Base-by-base conservation (phyloP, 2,329 filamentous ascomycete genomes). In the Paecilomyces sp. region DNA sequence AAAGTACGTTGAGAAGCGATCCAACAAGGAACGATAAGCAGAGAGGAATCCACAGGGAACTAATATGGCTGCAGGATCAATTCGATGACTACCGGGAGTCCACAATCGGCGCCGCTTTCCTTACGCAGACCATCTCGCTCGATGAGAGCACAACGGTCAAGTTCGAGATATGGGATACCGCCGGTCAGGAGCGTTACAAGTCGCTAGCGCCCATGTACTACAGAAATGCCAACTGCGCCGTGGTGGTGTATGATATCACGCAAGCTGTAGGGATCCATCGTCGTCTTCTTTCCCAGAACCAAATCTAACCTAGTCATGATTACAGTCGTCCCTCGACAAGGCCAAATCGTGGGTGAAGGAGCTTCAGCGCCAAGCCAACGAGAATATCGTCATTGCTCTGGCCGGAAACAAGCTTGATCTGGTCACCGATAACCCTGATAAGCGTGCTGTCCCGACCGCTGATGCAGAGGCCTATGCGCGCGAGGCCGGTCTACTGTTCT, bases 321-420 rank as follows among this genome's bases (percentile, higher is more conserved):
- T 56, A 22, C 60, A 99, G 94, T 86, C 92, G 65, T 99, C 94
- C 55, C 83, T 99, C 72, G 95, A 99, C 79, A 99, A 99, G 83
- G 95, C 95, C 68, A 99, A 99, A 79, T 90, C 92, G 53, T 99
- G 94, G 94, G 93, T 99, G 61, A 97, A 97, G 80, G 94, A 99
- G 76, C 87, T 99, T 58, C 94, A 99, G 78, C 88, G 94, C 74
- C 94, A 99, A 80, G 94, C 95, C 64, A 99, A 97, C 81, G 94
- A 99, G 79, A 97, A 97, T 79, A 99, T 99, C 76, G 92, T 99
- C 77, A 99, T 99, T 72, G 94, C 94, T 54, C 87, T 99, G 52
- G 94, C 93, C 57, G 94, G 94, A 64, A 99, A 99, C 84, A 97
- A 99, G 81, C 83, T 96, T 72, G 94, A 99, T 83, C 82, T 99